Evolutionary conservation across 257 asterid genomes (phyloP).

Genomic region (Rhazya stricta): DNA sequence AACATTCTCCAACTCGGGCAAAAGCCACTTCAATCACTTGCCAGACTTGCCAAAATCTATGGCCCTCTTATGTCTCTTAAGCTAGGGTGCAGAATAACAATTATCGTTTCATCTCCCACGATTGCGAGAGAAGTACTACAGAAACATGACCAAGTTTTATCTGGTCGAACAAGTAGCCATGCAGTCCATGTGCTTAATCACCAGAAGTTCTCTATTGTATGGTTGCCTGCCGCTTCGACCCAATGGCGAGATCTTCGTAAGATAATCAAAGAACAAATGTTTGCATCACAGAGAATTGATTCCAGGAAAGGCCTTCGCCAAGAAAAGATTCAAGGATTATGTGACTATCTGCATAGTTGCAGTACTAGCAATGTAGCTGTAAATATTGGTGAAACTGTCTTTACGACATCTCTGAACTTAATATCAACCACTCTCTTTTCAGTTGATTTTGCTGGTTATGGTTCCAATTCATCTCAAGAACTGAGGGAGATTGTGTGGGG

Average conservation of each 20-base stretch:
- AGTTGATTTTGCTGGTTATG: background rate
- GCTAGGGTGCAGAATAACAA: slow-evolving; percentile 20
- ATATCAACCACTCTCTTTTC: background rate
- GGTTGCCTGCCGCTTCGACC: slow-evolving; percentile 1
- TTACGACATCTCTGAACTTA: background rate
- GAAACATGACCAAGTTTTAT: slow-evolving; percentile 20
- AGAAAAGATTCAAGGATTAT: slow-evolving; percentile 20
- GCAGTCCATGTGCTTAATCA: slow-evolving; percentile 6
- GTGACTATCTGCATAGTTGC: slow-evolving; percentile 2
- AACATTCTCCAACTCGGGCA: slow-evolving; percentile 29
- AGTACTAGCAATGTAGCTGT: background rate
- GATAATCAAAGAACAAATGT: slow-evolving; percentile 25
- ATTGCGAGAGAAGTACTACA: slow-evolving; percentile 23
- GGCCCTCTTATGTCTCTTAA: slow-evolving; percentile 35
- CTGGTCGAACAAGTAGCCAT: background rate
- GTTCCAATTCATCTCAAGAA: background rate
- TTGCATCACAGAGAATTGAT: background rate
- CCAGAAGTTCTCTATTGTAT: slow-evolving; percentile 8
- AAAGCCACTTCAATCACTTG: slow-evolving; percentile 25
- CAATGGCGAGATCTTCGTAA: slow-evolving; percentile 27
- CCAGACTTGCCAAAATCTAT: slow-evolving; percentile 26
- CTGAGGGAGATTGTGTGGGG: background rate
- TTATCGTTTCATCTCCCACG: slow-evolving; percentile 25
- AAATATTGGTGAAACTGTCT: background rate
- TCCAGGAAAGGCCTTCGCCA: slow-evolving; percentile 18